Conservation (phyloP, 495 filamentous ascomycete genomes). For the Monascus purpureus region DNA sequence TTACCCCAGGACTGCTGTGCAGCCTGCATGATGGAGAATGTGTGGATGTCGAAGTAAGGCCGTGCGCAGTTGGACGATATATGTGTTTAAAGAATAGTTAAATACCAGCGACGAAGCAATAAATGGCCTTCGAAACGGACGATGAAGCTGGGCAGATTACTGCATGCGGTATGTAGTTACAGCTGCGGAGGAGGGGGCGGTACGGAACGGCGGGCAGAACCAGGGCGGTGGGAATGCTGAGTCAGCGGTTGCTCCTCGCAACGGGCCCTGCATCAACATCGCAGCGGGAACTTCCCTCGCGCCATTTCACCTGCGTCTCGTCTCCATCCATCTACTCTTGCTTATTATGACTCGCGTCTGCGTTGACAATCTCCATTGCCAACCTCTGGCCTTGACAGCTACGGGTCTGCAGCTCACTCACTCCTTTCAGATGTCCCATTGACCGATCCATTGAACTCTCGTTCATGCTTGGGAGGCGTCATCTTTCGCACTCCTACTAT, state of each 20-base stretch:
- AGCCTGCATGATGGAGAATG: constrained; percentile 28
- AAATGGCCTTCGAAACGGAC: neutral
- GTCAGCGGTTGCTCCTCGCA: constrained; percentile 22
- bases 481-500: no score
- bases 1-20: constrained; percentile 50
- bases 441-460: no score
- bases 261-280: constrained; percentile 17
- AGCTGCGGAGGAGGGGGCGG: constrained; percentile 1
- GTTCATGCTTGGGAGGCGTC: no score
- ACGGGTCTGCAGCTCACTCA: no score
- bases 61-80: no score
- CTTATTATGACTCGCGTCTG: neutral
- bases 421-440: no score
- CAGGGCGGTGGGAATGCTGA: constrained; percentile 14
- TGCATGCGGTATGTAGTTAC: neutral
- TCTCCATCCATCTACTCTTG: neutral
- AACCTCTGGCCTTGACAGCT: no score
- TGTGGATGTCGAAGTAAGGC: neutral
- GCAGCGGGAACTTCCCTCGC: neutral
- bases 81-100: neutral
- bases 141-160: neutral
- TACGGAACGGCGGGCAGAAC: constrained; percentile 7
- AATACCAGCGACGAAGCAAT: neutral
- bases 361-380: neutral
- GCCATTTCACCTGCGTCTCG: neutral